Percentiles rank a stretch among this genome's conserved stretches.
Conservation (phyloP, 2,329 filamentous ascomycete genomes). For the Fusarium camptoceras region DNA sequence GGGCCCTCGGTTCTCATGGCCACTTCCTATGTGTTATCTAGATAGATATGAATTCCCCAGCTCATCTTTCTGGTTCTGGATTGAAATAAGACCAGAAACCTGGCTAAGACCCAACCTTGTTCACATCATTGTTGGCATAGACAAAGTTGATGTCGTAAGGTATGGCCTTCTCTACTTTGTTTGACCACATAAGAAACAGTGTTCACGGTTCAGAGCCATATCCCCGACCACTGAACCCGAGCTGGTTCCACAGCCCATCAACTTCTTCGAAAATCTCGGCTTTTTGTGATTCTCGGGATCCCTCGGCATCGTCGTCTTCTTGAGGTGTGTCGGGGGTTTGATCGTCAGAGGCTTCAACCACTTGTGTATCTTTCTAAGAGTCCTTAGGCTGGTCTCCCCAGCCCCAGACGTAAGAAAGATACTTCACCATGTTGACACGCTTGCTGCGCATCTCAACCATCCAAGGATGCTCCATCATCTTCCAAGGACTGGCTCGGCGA, state of each 20-base stretch:
- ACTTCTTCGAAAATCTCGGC: not conserved
- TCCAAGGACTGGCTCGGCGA: constrained; percentile 92
- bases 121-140: constrained; percentile 25
- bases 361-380: constrained; percentile 38
- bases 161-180: constrained; percentile 8
- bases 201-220: not conserved
- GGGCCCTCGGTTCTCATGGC: constrained; percentile 1
- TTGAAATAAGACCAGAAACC: constrained; percentile 1
- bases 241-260: not conserved
- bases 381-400: constrained; percentile 71
- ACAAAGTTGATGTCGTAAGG: constrained; percentile 6
- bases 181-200: constrained; percentile 21
- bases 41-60: not conserved
- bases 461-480: constrained; percentile 99
- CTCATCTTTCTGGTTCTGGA: not conserved
- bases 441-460: constrained; percentile 96
- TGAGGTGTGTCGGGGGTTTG: constrained; percentile 17
- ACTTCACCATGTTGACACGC: constrained; percentile 97
- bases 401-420: constrained; percentile 94
- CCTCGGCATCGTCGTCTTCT: constrained; percentile 3
- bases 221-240: not conserved
- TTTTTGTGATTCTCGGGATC: not conserved
- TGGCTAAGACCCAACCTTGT: constrained; percentile 38
- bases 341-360: constrained; percentile 22
- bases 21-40: constrained; percentile 2